Percentiles rank a stretch among this genome's conserved stretches.
phyloP scores from a whole-genome alignment of 1,284 basidiomycete genomes.

The Trichosporon sp. region DNA sequence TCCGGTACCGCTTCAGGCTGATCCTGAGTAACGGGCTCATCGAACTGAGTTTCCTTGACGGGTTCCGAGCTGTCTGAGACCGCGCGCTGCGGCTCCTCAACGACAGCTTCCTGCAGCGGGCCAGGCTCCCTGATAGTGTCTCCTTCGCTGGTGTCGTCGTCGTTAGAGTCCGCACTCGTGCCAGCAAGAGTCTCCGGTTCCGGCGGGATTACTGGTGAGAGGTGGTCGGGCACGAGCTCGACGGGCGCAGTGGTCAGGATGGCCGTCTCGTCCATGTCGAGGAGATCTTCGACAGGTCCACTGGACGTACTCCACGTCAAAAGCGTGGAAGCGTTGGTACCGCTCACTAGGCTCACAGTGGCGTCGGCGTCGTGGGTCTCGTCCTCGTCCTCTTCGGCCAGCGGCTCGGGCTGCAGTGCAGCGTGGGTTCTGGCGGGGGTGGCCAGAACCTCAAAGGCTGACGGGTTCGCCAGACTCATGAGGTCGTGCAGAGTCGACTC shows the following conservation, averaged over 20 bases:
- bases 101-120: neutral
- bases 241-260: neutral
- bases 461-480: constrained; percentile 22
- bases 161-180: neutral
- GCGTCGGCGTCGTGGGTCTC: constrained; percentile 17
- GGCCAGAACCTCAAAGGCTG: neutral
- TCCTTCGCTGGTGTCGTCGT: neutral
- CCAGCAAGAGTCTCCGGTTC: neutral
- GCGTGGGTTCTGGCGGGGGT: neutral
- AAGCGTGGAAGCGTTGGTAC: neutral
- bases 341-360: constrained; percentile 8
- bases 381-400: constrained; percentile 20
- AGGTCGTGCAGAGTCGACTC: constrained; percentile 26
- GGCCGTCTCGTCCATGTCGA: constrained; percentile 15
- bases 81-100: neutral
- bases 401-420: neutral
- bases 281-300: constrained; percentile 1
- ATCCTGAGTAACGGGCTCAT: neutral
- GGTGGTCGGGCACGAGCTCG: neutral
- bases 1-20: constrained; percentile 1
- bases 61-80: neutral
- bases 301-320: neutral
- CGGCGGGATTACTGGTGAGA: neutral
- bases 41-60: neutral
- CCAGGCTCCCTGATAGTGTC: neutral